phyloP scores from a whole-genome alignment of 257 asterid genomes.

The Echites panduratus region DNA sequence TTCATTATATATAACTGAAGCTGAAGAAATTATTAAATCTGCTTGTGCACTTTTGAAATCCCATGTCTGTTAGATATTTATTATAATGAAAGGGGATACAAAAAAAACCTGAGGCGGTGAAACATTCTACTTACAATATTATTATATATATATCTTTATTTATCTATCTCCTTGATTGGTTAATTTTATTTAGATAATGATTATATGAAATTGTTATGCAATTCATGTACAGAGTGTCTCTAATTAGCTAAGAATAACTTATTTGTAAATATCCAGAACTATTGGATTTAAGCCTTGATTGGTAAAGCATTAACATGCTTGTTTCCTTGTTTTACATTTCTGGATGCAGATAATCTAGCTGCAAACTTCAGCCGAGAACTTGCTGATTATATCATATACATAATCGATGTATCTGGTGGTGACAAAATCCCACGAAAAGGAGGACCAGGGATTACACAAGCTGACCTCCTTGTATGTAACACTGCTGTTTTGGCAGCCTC shows the following conservation, averaged over 20 bases:
- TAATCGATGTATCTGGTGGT: constrained; percentile 89
- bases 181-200: constrained; percentile 2
- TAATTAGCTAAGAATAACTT: not conserved
- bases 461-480: constrained; percentile 80
- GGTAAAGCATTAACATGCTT: not conserved
- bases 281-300: not conserved
- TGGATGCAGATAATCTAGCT: constrained; percentile 70
- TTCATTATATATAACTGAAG: not conserved
- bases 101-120: not conserved
- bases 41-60: not conserved
- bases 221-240: not conserved
- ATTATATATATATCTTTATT: no score
- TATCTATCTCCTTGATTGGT: not conserved
- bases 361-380: constrained; percentile 97
- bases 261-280: not conserved
- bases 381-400: constrained; percentile 87
- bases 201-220: not conserved
- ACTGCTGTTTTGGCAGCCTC: not conserved
- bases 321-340: not conserved
- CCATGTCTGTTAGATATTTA: not conserved
- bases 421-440: constrained; percentile 98
- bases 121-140: not conserved
- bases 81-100: not conserved
- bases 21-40: not conserved
- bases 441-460: constrained; percentile 97